Evolutionary conservation across 176 grass and related monocot genomes (phyloP).

Genomic region (Musa itinerans): DNA sequence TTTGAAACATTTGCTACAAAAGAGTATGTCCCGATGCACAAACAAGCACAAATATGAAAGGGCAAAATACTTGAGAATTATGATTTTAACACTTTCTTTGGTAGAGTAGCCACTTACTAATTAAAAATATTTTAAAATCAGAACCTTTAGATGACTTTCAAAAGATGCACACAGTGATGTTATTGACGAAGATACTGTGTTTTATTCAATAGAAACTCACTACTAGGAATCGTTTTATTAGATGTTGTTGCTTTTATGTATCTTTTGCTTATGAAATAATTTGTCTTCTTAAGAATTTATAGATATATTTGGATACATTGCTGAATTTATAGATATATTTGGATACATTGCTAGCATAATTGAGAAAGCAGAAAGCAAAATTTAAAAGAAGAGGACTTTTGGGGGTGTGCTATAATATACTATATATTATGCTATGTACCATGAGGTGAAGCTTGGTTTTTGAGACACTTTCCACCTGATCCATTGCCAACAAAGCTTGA

Average conservation of each 20-base stretch:
- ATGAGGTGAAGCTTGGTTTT: no score
- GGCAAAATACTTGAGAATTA: constrained; percentile 2
- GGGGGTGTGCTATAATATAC: constrained; percentile 24
- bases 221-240: no score
- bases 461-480: no score
- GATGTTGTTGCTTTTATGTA: no score
- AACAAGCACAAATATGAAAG: constrained; percentile 8
- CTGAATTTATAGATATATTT: no score
- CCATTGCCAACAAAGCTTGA: no score
- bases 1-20: constrained; percentile 9
- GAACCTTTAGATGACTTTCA: constrained; percentile 40
- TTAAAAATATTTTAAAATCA: constrained; percentile 11
- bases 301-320: constrained; percentile 55
- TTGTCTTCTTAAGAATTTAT: no score
- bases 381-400: constrained; percentile 67
- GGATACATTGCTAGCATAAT: no score
- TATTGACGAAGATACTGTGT: constrained; percentile 70
- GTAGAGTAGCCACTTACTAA: background rate
- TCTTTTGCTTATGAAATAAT: no score
- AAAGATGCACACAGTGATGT: constrained; percentile 48
- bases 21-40: constrained; percentile 23
- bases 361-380: no score
- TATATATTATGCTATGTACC: no score
- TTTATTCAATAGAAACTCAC: constrained; percentile 49
- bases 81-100: background rate